These are phyloP conservation scores for Phycomyces nitens DNA, from an alignment of 192 early-diverging fungal species.

Conservation along the genomic window DNA sequence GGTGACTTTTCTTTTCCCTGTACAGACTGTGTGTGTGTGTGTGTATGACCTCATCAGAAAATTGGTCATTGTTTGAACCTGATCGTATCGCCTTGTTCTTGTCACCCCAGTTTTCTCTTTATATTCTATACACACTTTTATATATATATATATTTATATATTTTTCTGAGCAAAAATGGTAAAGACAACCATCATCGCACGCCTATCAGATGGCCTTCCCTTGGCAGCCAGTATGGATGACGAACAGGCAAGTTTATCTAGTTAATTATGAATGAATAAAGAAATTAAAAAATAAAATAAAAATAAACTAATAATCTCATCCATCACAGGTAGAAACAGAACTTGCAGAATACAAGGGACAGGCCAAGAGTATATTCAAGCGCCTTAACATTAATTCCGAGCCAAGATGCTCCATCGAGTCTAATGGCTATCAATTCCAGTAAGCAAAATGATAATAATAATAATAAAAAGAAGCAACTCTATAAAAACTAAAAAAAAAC, in stretches of 20 bases:
- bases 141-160: background rate
- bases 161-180: slow-evolving; percentile 62
- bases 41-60: slow-evolving; percentile 1
- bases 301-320: background rate
- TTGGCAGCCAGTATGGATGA: slow-evolving; percentile 96
- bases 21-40: too few species aligned
- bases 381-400: slow-evolving; percentile 83
- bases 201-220: slow-evolving; percentile 89
- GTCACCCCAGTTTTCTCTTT: background rate
- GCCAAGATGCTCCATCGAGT: slow-evolving; percentile 91
- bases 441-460: slow-evolving; percentile 32
- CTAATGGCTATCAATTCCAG: slow-evolving; percentile 87
- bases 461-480: background rate
- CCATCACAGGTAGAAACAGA: slow-evolving; percentile 63
- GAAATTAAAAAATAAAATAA: background rate
- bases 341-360: slow-evolving; percentile 88
- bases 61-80: background rate
- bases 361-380: slow-evolving; percentile 92
- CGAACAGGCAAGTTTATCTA: slow-evolving; percentile 60
- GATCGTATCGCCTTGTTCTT: background rate
- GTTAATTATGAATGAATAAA: background rate
- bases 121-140: background rate
- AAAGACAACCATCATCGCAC: slow-evolving; percentile 89
- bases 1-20: too few species aligned
- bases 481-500: too few species aligned